Conservation (phyloP, 371 early-diverging fungal genomes). For the Chytridiales sp. region DNA sequence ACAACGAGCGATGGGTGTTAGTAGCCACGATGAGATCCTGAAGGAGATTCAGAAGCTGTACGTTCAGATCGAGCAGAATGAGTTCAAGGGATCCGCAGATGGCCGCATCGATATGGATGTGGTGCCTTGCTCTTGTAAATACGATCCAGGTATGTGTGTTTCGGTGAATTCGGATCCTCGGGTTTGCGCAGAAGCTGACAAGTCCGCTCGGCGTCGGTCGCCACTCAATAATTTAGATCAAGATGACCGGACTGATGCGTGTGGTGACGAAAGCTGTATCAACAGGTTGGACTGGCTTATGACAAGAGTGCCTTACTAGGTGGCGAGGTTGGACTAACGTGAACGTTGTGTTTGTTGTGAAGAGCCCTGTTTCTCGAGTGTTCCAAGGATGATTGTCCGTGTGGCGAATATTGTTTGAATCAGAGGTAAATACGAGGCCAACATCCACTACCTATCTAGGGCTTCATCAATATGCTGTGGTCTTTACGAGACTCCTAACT, state of each 20-base stretch:
- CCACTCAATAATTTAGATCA: too few relatives aligned
- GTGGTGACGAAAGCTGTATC: slow-evolving; percentile 88
- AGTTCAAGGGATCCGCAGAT: slow-evolving; percentile 67
- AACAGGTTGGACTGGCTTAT: slow-evolving; percentile 50
- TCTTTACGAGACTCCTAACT: neutral
- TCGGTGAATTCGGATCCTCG: too few relatives aligned
- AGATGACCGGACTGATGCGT: slow-evolving; percentile 55
- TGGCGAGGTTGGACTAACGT: too few relatives aligned
- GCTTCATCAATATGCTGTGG: neutral
- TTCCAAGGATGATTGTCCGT: slow-evolving; percentile 81
- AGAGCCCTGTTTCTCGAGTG: slow-evolving; percentile 91
- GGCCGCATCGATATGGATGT: slow-evolving; percentile 71
- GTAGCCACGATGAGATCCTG: too few relatives aligned
- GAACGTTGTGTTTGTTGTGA: neutral
- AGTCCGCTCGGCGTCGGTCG: too few relatives aligned
- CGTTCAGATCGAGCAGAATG: slow-evolving; percentile 61
- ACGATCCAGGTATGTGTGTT: slow-evolving; percentile 55
- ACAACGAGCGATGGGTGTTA: too few relatives aligned
- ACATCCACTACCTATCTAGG: too few relatives aligned
- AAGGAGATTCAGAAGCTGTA: slow-evolving; percentile 34
- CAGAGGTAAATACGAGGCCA: slow-evolving; percentile 55
- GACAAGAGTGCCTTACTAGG: too few relatives aligned
- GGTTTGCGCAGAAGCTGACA: too few relatives aligned
- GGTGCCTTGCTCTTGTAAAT: slow-evolving; percentile 80
- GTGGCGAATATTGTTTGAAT: slow-evolving; percentile 85